Evolutionary conservation across 169 alveolate genomes (phyloP).

Genomic region (Amoebophrya sp.): DNA sequence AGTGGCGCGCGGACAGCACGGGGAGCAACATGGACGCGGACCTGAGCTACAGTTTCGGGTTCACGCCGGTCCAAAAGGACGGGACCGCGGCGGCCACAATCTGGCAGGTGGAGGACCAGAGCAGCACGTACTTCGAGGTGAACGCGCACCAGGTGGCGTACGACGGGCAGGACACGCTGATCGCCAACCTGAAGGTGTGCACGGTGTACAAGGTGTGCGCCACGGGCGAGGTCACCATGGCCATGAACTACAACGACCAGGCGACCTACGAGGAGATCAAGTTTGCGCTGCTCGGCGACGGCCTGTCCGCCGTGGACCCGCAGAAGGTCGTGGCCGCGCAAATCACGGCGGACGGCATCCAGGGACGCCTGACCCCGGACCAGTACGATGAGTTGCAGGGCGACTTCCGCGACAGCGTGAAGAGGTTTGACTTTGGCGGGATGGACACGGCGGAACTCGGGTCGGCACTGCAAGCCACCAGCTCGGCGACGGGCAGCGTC

Average conservation of each 20-base stretch:
- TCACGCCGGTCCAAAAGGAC: not conserved
- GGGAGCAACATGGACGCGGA: slow-evolving; percentile 9
- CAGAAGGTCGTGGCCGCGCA: not conserved
- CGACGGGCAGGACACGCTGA: slow-evolving; percentile 17
- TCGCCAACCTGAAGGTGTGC: slow-evolving; percentile 17
- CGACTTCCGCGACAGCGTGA: not conserved
- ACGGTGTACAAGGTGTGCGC: slow-evolving; percentile 26
- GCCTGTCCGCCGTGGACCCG: not conserved
- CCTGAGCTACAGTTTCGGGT: not conserved
- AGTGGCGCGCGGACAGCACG: not conserved
- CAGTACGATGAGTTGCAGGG: not conserved
- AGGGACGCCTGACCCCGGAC: not conserved
- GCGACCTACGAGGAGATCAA: slow-evolving; percentile 12
- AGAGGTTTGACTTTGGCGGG: not conserved
- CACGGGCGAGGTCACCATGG: not conserved
- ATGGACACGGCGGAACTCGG: not conserved
- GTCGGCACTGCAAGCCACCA: not conserved
- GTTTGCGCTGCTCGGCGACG: not conserved
- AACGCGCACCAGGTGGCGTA: not conserved
- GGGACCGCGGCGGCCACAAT: not conserved
- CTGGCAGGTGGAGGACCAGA: not conserved
- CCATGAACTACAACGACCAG: not conserved
- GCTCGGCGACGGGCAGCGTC: not conserved
- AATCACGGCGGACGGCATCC: slow-evolving; percentile 18
- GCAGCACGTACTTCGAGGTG: not conserved